phyloP scores from a whole-genome alignment of 2,329 filamentous ascomycete species.

The Aureobasidium musti region DNA sequence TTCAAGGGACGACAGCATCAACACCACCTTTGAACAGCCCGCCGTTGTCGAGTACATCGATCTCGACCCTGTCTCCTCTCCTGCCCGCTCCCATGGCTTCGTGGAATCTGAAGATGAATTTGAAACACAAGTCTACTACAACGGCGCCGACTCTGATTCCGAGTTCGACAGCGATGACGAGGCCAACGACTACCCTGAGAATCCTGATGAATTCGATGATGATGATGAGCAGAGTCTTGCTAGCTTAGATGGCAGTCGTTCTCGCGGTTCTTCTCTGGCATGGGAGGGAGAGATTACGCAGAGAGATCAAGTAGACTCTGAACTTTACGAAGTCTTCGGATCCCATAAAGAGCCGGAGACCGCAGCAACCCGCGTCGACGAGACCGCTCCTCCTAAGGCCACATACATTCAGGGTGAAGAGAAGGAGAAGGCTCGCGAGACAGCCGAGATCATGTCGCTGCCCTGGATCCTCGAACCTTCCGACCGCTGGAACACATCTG shows the following conservation, averaged over 20 bases:
- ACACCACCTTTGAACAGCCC: background rate
- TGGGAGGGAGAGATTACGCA: background rate
- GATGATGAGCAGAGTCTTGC: background rate
- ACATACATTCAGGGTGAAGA: background rate
- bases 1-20: background rate
- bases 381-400: background rate
- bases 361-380: background rate
- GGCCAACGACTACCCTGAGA: constrained; percentile 12
- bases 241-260: background rate
- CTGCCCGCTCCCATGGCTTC: background rate
- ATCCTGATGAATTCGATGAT: constrained; percentile 2
- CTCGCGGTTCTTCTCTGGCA: background rate
- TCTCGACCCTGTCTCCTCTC: background rate
- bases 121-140: background rate
- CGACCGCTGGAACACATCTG: background rate
- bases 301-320: background rate
- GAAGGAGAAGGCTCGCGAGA: background rate
- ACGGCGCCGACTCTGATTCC: background rate
- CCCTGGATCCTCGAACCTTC: background rate
- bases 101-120: background rate
- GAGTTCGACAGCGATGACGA: background rate
- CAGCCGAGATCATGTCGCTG: constrained; percentile 4
- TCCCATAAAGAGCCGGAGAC: background rate
- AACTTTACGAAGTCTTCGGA: background rate
- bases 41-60: background rate